These are phyloP conservation scores for Jamesozyma piceae DNA, from an alignment of 805 yeast genomes.

Conservation along the genomic window DNA sequence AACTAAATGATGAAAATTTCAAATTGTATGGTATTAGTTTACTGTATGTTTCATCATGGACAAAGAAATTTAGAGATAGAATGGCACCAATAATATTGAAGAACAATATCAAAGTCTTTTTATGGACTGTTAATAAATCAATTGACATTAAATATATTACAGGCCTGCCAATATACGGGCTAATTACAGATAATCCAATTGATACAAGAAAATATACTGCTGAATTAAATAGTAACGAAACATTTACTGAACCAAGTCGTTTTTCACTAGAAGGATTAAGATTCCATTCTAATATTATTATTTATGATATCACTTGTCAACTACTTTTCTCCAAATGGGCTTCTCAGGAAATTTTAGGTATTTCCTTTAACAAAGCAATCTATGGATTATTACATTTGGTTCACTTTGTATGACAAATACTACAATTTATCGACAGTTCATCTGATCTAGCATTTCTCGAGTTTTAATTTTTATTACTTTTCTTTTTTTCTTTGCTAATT, in stretches of 20 bases:
- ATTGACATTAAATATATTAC: slow-evolving; percentile 22
- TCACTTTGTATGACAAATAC: slow-evolving; percentile 5
- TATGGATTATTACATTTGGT: slow-evolving; percentile 11
- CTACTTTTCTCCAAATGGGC: slow-evolving; percentile 20
- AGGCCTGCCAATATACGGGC: slow-evolving; percentile 25
- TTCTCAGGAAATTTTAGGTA: slow-evolving; percentile 16
- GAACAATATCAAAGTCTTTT: slow-evolving; percentile 32
- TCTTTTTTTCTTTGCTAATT: background rate
- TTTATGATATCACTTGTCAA: slow-evolving; percentile 15
- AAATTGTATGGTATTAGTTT: slow-evolving; percentile 51
- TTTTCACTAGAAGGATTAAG: slow-evolving; percentile 19
- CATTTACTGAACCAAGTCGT: slow-evolving; percentile 13
- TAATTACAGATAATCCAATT: slow-evolving; percentile 27
- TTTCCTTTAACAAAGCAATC: slow-evolving; percentile 18
- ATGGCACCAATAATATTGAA: slow-evolving; percentile 26
- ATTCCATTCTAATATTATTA: slow-evolving; percentile 13
- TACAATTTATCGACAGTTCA: no score
- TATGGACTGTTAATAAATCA: slow-evolving; percentile 46
- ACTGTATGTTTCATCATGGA: slow-evolving; percentile 39
- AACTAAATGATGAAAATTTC: slow-evolving; percentile 34
- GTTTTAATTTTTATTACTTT: background rate
- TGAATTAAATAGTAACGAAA: slow-evolving; percentile 6
- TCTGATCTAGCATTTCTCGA: background rate
- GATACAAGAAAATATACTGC: slow-evolving; percentile 9
- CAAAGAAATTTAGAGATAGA: slow-evolving; percentile 25